Percentiles rank a stretch among this genome's conserved stretches.
phyloP scores from a whole-genome alignment of 177 flowering plant species.

The Vitis hybrid region DNA sequence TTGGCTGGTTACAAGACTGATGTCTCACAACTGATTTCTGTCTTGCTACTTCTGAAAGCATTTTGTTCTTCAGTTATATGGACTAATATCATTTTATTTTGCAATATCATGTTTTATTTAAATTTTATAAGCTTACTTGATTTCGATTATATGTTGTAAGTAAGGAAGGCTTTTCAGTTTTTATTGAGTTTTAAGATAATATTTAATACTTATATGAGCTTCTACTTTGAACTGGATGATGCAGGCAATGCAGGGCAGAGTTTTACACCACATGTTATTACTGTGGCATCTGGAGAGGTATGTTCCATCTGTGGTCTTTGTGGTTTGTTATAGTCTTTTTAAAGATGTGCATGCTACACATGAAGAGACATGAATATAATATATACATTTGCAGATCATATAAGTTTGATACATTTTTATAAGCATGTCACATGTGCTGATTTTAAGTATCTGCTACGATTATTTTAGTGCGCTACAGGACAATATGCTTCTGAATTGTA shows the following conservation, averaged over 20 bases:
- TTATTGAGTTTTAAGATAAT: background rate
- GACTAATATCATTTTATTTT: too few relatives aligned
- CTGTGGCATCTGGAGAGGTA: constrained; percentile 82
- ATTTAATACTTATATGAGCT: constrained; percentile 2
- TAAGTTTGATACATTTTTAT: background rate
- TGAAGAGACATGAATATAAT: background rate
- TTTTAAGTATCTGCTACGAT: too few relatives aligned
- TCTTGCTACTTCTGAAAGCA: too few relatives aligned
- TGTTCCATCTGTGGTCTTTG: constrained; percentile 6
- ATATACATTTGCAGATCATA: too few relatives aligned
- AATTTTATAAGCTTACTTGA: background rate
- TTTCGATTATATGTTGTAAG: background rate
- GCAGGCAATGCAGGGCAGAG: constrained; percentile 77
- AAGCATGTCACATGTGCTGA: background rate
- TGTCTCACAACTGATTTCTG: too few relatives aligned
- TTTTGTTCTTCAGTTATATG: too few relatives aligned
- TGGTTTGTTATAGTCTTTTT: background rate
- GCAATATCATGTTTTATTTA: background rate
- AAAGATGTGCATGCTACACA: background rate
- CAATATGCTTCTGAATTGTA: too few relatives aligned
- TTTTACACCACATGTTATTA: constrained; percentile 71
- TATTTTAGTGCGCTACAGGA: too few relatives aligned
- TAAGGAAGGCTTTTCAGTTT: too few relatives aligned
- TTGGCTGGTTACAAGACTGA: too few relatives aligned
- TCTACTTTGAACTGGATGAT: constrained; percentile 17